Conservation (phyloP, 345 rosid genomes). For the Moringa oleifera region DNA sequence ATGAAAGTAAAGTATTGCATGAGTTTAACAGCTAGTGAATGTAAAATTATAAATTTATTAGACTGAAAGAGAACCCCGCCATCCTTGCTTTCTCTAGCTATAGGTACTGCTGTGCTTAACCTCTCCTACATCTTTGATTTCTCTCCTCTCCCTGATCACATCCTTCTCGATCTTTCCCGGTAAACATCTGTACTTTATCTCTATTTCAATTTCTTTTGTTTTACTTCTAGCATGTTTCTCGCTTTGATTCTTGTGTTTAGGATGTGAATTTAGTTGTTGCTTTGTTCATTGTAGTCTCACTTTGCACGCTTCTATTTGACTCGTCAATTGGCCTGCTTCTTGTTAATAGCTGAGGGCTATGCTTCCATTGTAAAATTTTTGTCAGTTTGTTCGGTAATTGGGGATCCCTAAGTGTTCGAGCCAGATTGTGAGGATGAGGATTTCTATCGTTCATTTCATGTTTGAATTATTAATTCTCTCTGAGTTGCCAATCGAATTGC, state of each 20-base stretch:
- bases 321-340: neutral
- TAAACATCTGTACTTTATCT: constrained; percentile 9
- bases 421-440: neutral
- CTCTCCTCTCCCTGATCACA: constrained; percentile 69
- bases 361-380: neutral
- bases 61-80: constrained; percentile 72
- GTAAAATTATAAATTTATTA: neutral
- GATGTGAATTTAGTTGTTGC: neutral
- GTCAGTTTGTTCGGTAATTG: neutral
- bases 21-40: no score
- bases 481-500: neutral
- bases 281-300: neutral
- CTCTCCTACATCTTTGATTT: constrained; percentile 67
- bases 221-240: neutral
- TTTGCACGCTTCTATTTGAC: neutral
- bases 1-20: no score
- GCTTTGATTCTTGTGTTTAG: neutral
- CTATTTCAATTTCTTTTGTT: neutral
- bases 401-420: neutral
- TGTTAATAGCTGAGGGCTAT: neutral
- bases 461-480: neutral
- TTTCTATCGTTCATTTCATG: neutral
- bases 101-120: constrained; percentile 59
- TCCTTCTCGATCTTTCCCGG: constrained; percentile 69
- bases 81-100: constrained; percentile 64